These are phyloP conservation scores for Ramalina peruviana DNA, from an alignment of 495 filamentous ascomycete species.

Conservation along the genomic window DNA sequence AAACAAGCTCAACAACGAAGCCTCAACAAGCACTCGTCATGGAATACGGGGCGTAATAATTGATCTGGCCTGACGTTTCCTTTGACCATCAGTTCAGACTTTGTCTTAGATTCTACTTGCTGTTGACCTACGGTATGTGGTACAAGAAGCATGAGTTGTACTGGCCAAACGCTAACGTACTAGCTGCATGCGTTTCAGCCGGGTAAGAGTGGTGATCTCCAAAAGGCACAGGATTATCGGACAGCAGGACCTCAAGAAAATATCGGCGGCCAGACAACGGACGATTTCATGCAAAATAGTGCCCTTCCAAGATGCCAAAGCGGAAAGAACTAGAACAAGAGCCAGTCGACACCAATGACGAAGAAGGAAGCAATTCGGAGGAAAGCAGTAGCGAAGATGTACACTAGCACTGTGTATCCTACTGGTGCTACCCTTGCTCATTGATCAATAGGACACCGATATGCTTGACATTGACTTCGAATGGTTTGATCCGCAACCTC, in stretches of 20 bases:
- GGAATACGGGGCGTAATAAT: too few species aligned
- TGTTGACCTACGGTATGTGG: too few species aligned
- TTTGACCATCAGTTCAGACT: too few species aligned
- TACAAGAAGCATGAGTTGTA: background rate
- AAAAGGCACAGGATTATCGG: background rate
- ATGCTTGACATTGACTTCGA: conserved; percentile 96
- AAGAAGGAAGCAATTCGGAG: conserved; percentile 11
- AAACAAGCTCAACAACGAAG: too few species aligned
- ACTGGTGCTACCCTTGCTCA: conserved; percentile 4
- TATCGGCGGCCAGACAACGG: background rate
- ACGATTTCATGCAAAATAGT: background rate
- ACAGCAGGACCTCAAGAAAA: too few species aligned
- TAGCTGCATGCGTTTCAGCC: too few species aligned
- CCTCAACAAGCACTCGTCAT: too few species aligned
- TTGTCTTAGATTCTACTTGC: too few species aligned
- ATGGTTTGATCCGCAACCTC: conserved; percentile 87
- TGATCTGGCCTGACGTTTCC: too few species aligned
- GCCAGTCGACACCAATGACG: background rate
- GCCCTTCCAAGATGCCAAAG: conserved; percentile 14
- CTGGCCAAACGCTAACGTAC: background rate
- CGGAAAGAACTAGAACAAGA: conserved; percentile 7
- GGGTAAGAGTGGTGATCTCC: too few species aligned
- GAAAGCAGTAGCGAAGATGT: conserved; percentile 22
- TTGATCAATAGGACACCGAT: conserved; percentile 55
- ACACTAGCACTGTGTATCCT: background rate